Percentiles rank a stretch among this genome's conserved stretches.
phyloP scores from a whole-genome alignment of 352 stramenopile genomes.

The Pythium rhizo-oryzae region DNA sequence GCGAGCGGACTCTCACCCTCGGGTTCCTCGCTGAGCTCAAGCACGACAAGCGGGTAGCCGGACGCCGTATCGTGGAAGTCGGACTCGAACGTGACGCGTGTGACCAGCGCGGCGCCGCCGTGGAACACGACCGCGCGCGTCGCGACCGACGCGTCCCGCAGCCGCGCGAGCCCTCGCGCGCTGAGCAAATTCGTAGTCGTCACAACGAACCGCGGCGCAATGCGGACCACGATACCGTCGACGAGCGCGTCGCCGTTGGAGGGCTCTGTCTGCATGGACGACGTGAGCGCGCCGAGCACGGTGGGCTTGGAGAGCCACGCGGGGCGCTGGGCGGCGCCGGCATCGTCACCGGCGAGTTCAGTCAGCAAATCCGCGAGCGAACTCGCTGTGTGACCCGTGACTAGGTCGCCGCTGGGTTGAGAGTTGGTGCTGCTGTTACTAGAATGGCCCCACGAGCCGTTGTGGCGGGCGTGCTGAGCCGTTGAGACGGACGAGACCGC shows the following conservation, averaged over 20 bases:
- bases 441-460: no score
- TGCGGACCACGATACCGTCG: constrained; percentile 27
- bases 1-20: not conserved
- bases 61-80: constrained; percentile 6
- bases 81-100: constrained; percentile 23
- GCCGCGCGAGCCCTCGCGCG: not conserved
- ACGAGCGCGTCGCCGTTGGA: constrained; percentile 8
- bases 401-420: no score
- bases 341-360: not conserved
- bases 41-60: constrained; percentile 21
- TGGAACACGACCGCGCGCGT: constrained; percentile 15
- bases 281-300: constrained; percentile 15
- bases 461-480: no score
- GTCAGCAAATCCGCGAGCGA: not conserved
- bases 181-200: constrained; percentile 18
- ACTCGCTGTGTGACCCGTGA: no score
- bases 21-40: constrained; percentile 17
- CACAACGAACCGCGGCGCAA: constrained; percentile 23
- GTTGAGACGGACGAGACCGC: no score
- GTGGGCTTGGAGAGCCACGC: constrained; percentile 13
- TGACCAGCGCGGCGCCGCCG: constrained; percentile 2
- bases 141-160: constrained; percentile 6
- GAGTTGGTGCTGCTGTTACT: not conserved
- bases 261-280: not conserved
- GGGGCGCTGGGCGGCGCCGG: not conserved